Base-by-base conservation (phyloP, 345 rosid species). In the Diplotaxis tenuifolia region DNA sequence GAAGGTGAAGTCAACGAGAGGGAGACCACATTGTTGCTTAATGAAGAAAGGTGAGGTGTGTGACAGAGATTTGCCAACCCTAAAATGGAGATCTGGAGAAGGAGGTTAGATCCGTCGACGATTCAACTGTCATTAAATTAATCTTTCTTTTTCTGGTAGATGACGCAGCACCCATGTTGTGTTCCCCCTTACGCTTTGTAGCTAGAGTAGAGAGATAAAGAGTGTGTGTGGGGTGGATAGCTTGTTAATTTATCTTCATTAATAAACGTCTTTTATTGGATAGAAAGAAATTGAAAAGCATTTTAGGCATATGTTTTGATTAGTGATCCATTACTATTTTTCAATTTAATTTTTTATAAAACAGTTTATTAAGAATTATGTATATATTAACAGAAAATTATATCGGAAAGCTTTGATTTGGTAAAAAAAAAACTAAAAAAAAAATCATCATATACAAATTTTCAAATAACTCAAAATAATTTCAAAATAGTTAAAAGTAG, bases 1-100 rank as follows among this genome's bases (percentile, higher is more conserved):
- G 20, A 3, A 21, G 11, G 54, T 29, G 74, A 75, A 75, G 79
- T 68, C 53, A 54, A 50, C 19, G 63, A 61, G 66, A 75, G 3
- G 52, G n/a, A 72, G 70, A 63, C 62, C 5, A 68, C 27, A 52
- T 6, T 68, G 65, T 45, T 70, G 38, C 12, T 54, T 20, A 40
- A 12, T 8, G 29, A 40, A 14, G 50, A 7, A 54, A 29, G 50
- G 62, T 23, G 14, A 38, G 7, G 54, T 8, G 28, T 29, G 34
- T 25, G 63, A 21, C 28, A 16, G 4, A 63, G 68, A 40, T 62
- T 20, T 36, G 67, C 10, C 28, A 65, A 14, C 18, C 38, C 20
- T 23, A 12, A 9, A 57, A 19, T 12, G 65, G 58, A 70, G 65
- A 70, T 38, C 55, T 67, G 25, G 11, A 16, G 25, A 15, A 38